Evolutionary conservation across 139 green algal genomes (phyloP).

Genomic region (Chlamydomonas sphaeroides): DNA sequence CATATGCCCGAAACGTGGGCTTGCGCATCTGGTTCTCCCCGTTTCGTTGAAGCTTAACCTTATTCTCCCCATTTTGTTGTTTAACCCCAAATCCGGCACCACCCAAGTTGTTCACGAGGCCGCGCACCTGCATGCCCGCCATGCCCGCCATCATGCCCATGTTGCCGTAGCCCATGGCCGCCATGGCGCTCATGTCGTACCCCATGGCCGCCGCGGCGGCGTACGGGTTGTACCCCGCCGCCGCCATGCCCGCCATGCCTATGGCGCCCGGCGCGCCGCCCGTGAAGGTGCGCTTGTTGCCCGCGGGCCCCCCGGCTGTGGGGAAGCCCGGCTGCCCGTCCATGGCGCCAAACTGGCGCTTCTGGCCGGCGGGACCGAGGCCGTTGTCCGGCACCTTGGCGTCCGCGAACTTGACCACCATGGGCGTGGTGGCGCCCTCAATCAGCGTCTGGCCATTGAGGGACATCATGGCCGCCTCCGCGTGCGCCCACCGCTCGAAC

Average conservation of each 20-base stretch:
- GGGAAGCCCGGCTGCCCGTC: conserved; percentile 27
- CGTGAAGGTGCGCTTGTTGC: conserved; percentile 45
- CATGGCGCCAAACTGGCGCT: conserved; percentile 20
- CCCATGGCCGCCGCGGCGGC: conserved; percentile 28
- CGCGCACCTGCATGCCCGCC: conserved; percentile 38
- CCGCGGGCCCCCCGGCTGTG: not conserved
- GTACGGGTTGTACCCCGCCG: conserved; percentile 40
- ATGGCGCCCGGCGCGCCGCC: conserved; percentile 22
- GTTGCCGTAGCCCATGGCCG: conserved; percentile 42
- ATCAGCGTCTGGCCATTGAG: conserved; percentile 76
- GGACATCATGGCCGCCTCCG: conserved; percentile 79
- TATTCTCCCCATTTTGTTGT: no score
- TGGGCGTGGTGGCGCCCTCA: conserved; percentile 72
- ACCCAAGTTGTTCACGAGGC: no score
- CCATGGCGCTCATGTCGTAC: conserved; percentile 44
- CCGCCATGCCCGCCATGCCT: conserved; percentile 36
- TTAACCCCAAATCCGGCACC: no score
- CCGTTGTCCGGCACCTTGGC: conserved; percentile 62
- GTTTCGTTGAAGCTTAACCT: no score
- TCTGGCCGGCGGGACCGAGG: conserved; percentile 31
- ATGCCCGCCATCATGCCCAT: conserved; percentile 46
- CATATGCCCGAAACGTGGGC: no score
- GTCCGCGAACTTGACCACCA: conserved; percentile 92
- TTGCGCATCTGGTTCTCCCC: no score
- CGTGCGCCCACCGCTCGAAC: conserved; percentile 76